phyloP scores from a whole-genome alignment of 2,329 filamentous ascomycete species.

The Aspergillus intermedius region DNA sequence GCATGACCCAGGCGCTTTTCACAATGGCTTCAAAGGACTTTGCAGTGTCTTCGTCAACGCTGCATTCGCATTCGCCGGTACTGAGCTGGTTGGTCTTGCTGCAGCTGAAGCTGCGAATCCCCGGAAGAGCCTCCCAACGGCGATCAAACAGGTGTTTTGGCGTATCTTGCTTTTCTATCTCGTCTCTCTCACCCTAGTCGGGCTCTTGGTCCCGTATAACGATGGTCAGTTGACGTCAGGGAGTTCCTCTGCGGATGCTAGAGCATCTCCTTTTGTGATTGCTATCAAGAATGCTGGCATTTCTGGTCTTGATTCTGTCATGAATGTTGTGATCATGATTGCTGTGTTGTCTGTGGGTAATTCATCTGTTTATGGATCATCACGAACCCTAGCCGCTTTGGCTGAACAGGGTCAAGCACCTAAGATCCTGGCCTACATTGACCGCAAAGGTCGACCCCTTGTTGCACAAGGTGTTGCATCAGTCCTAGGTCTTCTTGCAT shows the following conservation, averaged over 20 bases:
- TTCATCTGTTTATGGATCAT: conserved; percentile 84
- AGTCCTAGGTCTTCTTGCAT: conserved; percentile 65
- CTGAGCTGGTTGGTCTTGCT: conserved; percentile 56
- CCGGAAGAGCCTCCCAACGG: conserved; percentile 68
- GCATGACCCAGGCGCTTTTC: conserved; percentile 66
- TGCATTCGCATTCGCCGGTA: conserved; percentile 57
- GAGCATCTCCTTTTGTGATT: conserved; percentile 87
- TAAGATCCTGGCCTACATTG: conserved; percentile 69
- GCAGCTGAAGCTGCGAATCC: conserved; percentile 55
- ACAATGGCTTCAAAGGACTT: conserved; percentile 62
- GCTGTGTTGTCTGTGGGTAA: conserved; percentile 88
- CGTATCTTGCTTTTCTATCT: conserved; percentile 87
- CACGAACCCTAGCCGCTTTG: conserved; percentile 79
- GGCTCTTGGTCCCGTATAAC: conserved; percentile 71
- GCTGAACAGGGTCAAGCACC: conserved; percentile 84
- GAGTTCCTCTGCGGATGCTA: conserved; percentile 56
- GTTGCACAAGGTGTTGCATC: conserved; percentile 65
- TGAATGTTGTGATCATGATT: conserved; percentile 92
- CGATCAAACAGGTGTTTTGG: conserved; percentile 93
- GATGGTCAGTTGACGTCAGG: conserved; percentile 58
- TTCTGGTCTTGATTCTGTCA: conserved; percentile 70
- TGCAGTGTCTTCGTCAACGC: conserved; percentile 59
- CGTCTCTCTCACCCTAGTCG: conserved; percentile 71
- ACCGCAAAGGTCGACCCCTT: conserved; percentile 72
- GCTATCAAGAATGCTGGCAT: conserved; percentile 83